phyloP scores from a whole-genome alignment of 495 filamentous ascomycete species.

The Xylaria cubensis region DNA sequence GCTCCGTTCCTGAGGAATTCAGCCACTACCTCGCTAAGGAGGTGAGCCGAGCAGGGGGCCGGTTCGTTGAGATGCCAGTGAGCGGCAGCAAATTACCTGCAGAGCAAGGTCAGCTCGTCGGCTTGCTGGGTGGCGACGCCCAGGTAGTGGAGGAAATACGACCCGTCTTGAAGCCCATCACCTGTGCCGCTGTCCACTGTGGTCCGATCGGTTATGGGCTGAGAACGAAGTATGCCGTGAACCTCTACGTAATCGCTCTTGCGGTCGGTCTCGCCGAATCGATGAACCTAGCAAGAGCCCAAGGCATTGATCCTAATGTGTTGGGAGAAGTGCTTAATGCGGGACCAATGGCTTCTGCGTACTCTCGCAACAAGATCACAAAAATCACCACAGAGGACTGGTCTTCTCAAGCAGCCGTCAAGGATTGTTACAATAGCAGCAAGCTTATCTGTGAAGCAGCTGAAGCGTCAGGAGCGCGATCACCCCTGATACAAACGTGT shows the following conservation, averaged over 20 bases:
- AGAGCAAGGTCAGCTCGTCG: slow-evolving; percentile 26
- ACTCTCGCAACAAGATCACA: slow-evolving; percentile 19
- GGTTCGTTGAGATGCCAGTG: slow-evolving; percentile 29
- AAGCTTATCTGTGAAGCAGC: slow-evolving; percentile 25
- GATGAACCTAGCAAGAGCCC: slow-evolving; percentile 26
- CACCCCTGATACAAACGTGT: slow-evolving; percentile 23
- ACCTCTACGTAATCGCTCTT: slow-evolving; percentile 26
- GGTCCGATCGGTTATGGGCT: slow-evolving; percentile 24
- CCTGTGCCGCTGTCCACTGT: slow-evolving; percentile 24
- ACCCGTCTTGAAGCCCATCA: slow-evolving; percentile 22
- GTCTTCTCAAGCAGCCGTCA: slow-evolving; percentile 22
- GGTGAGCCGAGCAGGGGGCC: slow-evolving; percentile 14
- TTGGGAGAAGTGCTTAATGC: slow-evolving; percentile 27
- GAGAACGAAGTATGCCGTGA: slow-evolving; percentile 27
- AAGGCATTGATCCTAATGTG: slow-evolving; percentile 17
- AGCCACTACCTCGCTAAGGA: slow-evolving; percentile 20
- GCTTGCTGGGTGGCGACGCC: slow-evolving; percentile 27
- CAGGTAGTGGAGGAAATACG: slow-evolving; percentile 1
- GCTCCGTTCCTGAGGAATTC: slow-evolving; percentile 26
- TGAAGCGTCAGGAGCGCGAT: slow-evolving; percentile 13
- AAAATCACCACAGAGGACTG: slow-evolving; percentile 25
- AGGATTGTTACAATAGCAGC: slow-evolving; percentile 30
- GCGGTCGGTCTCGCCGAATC: slow-evolving; percentile 26
- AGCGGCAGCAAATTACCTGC: slow-evolving; percentile 29
- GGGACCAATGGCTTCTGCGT: slow-evolving; percentile 24